Evolutionary conservation across 2,329 filamentous ascomycete species (phyloP), one percentile per base, ranked within the genome.

Genomic region (Blastomyces percursus): DNA sequence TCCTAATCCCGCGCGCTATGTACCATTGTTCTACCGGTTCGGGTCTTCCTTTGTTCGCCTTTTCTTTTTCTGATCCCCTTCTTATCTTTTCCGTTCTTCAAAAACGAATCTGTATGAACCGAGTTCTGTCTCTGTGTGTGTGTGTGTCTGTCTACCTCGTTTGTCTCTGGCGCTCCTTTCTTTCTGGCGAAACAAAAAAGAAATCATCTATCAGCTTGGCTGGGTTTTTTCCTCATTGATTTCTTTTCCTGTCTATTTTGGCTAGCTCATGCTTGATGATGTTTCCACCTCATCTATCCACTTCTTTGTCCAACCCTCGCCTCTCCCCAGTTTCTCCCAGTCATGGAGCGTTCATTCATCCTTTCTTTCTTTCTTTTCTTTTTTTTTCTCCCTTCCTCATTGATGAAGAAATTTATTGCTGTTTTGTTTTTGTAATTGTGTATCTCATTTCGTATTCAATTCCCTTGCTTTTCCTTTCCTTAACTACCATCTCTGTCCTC

Each of bases 211-310:
- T 32, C 60, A 27, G 60, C 54, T 42, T 56, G 35, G 35, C 54
- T 35, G 38, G 8, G 38, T 35, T 61, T 55, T 35, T 55, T 35
- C 11, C 30, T 35, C 14, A 21, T n/a, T 1, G 42, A n/a, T 7
- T 30, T 44, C 16, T 11, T 60, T 35, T 27, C 35, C 56, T 61
- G 66, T 66, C 59, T 64, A 63, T 61, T 61, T 61, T 61, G 46
- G 59, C 46, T 61, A 51, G 46, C 59, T 24, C 32, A 9, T 35
- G 38, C 57, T 30, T 54, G 46, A 56, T 44, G 52, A 24, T 19
- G n/a, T 54, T 68, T 69, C 62, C 50, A 63, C 60, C 66, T 66
- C 63, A 24, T 69, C 65, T 66, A 69, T 66, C 70, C 72, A 69
- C 68, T 68, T 70, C 64, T 66, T 35, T 35, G 21, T 55, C 11